A percentile compares a stretch with the other conserved stretches of the same genome.
These are phyloP conservation scores for Prinsepia uniflora DNA, from an alignment of 306 rosid genomes.

Conservation along the genomic window DNA sequence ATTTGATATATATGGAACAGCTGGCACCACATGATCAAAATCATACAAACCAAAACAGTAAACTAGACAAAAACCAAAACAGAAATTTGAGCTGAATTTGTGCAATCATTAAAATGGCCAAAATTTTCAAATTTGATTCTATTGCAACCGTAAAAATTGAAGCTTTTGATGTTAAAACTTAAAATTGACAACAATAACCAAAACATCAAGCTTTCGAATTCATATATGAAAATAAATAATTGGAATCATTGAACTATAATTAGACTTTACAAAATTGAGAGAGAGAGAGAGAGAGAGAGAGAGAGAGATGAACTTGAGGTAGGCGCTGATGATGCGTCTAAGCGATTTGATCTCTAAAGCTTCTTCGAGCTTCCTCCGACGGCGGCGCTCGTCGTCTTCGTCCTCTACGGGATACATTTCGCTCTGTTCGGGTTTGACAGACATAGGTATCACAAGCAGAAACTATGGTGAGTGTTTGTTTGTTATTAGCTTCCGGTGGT, in stretches of 20 bases:
- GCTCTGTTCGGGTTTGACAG: background rate
- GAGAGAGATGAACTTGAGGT: constrained; percentile 59
- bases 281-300: constrained; percentile 1
- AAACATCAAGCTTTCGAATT: background rate
- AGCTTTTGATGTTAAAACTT: background rate
- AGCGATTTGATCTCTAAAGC: constrained; percentile 87
- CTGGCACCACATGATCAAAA: background rate
- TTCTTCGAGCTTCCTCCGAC: constrained; percentile 74
- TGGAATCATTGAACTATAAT: background rate
- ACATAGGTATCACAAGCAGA: background rate
- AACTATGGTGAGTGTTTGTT: background rate
- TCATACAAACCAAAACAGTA: too few species aligned
- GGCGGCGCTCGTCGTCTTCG: constrained; percentile 50
- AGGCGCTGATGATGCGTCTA: constrained; percentile 82
- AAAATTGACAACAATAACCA: background rate
- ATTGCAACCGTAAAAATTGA: background rate
- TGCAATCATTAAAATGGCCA: background rate
- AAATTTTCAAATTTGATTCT: background rate
- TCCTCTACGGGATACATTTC: constrained; percentile 20
- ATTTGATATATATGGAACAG: background rate
- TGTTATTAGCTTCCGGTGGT: background rate
- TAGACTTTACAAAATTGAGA: background rate
- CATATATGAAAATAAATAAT: background rate
- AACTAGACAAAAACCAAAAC: background rate
- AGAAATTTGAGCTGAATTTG: background rate